Conservation (phyloP, 257 asterid genomes). For the Paulownia fortunei region DNA sequence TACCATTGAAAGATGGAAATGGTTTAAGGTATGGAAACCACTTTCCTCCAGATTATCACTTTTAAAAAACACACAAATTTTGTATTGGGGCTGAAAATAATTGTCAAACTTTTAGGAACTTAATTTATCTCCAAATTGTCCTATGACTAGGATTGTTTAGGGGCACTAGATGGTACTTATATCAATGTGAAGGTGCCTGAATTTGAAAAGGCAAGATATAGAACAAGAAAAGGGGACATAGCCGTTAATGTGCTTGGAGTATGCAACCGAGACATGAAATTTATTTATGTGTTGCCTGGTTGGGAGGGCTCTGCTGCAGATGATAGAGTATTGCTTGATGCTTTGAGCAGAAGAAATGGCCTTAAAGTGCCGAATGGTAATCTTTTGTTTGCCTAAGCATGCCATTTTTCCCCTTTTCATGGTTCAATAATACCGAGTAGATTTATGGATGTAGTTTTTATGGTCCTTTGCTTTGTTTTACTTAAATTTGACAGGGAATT, state of each 20-base stretch:
- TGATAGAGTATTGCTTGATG: conserved; percentile 27
- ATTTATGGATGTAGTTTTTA: neutral
- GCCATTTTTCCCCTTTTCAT: neutral
- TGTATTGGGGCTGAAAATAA: neutral
- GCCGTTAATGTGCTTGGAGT: conserved; percentile 34
- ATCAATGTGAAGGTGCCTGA: conserved; percentile 37
- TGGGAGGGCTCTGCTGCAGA: conserved; percentile 39
- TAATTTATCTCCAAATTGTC: neutral
- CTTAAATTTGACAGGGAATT: conserved; percentile 28
- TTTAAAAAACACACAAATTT: neutral
- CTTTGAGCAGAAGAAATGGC: conserved; percentile 21
- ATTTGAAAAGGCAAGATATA: conserved; percentile 30
- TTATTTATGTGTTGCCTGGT: conserved; percentile 36
- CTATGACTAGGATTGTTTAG: conserved; percentile 32
- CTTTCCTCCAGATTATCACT: conserved; percentile 3
- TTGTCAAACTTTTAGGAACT: neutral
- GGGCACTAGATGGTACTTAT: conserved; percentile 33
- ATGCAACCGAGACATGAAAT: conserved; percentile 34
- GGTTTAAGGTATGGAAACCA: conserved; percentile 33
- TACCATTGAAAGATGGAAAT: conserved; percentile 28
- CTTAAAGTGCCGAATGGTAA: conserved; percentile 37
- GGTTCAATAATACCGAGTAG: neutral
- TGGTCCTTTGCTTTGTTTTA: neutral
- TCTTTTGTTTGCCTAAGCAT: neutral
- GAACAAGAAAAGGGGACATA: conserved; percentile 35